Evolutionary conservation across 1,284 basidiomycete genomes (phyloP).

Genomic region (Stereum hirsutum): DNA sequence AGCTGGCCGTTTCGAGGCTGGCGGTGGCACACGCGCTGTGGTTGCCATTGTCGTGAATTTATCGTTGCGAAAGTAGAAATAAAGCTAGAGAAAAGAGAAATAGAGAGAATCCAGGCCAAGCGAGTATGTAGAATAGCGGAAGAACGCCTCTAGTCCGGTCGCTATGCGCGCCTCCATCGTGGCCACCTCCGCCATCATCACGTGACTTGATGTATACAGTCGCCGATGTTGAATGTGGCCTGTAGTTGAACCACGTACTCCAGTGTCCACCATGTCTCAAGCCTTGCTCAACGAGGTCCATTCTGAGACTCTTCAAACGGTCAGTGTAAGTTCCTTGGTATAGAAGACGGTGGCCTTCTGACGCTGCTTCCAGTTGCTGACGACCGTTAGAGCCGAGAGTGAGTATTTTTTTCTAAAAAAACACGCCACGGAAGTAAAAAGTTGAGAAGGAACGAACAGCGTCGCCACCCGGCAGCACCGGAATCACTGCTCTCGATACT

Average conservation of each 20-base stretch:
- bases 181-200: neutral
- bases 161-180: neutral
- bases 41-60: conserved; percentile 11
- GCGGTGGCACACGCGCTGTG: conserved; percentile 28
- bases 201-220: too few species aligned
- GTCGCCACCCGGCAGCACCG: conserved; percentile 18
- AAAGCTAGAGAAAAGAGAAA: neutral
- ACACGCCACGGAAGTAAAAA: too few species aligned
- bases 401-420: too few species aligned
- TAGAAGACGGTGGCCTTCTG: too few species aligned
- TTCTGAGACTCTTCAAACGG: conserved; percentile 38
- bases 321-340: too few species aligned
- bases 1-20: conserved; percentile 32
- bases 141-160: neutral
- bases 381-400: neutral
- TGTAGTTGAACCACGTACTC: too few species aligned
- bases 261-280: neutral
- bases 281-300: conserved; percentile 3
- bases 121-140: neutral
- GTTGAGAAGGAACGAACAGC: too few species aligned
- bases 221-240: too few species aligned
- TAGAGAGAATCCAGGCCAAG: neutral
- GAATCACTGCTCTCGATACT: conserved; percentile 24
- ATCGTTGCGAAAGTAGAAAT: neutral
- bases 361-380: conserved; percentile 4